Percentiles rank a stretch among this genome's conserved stretches.
phyloP scores from a whole-genome alignment of 2,329 filamentous ascomycete species.

The Beauveria asiatica region DNA sequence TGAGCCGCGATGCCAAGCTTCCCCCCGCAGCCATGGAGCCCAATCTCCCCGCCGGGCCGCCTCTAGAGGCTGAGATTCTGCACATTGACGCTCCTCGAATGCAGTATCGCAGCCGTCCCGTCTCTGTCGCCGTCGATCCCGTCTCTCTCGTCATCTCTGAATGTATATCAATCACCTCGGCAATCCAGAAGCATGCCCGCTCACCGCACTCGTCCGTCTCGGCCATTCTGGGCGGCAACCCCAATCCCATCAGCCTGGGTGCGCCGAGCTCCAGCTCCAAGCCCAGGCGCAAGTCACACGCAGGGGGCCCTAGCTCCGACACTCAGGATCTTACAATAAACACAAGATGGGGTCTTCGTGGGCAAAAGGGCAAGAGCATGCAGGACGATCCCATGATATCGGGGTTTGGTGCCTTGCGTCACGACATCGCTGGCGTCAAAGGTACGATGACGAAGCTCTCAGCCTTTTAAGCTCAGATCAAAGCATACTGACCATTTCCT shows the following conservation, averaged over 20 bases:
- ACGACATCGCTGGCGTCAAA: conserved; percentile 79
- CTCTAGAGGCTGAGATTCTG: not conserved
- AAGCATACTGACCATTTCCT: not conserved
- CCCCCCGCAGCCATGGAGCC: conserved; percentile 18
- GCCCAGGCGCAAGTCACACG: conserved; percentile 33
- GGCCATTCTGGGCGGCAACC: conserved; percentile 78
- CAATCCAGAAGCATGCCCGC: conserved; percentile 94
- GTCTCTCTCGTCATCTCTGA: conserved; percentile 93
- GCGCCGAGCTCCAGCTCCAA: conserved; percentile 35
- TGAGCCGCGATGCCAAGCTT: conserved; percentile 25
- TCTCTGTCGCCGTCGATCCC: conserved; percentile 80
- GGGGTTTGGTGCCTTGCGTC: conserved; percentile 81
- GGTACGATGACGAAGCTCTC: conserved; percentile 35
- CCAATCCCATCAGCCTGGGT: conserved; percentile 47
- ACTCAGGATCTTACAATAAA: conserved; percentile 51
- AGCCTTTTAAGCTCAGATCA: not conserved
- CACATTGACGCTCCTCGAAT: conserved; percentile 35
- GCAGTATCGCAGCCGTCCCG: conserved; percentile 51
- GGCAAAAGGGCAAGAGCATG: conserved; percentile 94
- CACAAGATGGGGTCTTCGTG: conserved; percentile 86
- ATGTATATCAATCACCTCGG: conserved; percentile 96
- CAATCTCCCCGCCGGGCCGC: conserved; percentile 3
- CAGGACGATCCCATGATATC: conserved; percentile 96
- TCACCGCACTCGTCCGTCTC: conserved; percentile 95
- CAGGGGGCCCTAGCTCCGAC: conserved; percentile 30